A percentile compares a stretch with the other conserved stretches of the same genome.
Conservation (phyloP, 2,329 filamentous ascomycete species). For the Westerdykella aurantiaca region DNA sequence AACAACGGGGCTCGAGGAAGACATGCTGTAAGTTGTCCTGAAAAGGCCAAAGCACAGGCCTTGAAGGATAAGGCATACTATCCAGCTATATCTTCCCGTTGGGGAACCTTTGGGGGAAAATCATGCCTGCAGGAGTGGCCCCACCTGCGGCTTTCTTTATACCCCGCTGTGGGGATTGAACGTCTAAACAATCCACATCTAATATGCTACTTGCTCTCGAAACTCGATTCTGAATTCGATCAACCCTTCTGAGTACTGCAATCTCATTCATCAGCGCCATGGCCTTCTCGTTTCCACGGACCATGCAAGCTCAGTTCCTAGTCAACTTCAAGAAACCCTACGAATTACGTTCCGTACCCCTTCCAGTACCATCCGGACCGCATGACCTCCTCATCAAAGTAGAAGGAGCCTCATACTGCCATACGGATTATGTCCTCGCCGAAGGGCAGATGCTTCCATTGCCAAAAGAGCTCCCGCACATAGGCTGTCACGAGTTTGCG, state of each 20-base stretch:
- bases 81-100: background rate
- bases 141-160: slow-evolving; percentile 11
- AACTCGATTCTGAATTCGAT: background rate
- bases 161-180: slow-evolving; percentile 25
- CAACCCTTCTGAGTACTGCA: background rate
- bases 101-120: slow-evolving; percentile 6
- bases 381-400: slow-evolving; percentile 44
- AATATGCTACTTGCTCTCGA: no score
- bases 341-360: slow-evolving; percentile 30
- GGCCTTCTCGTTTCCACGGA: slow-evolving; percentile 13
- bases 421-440: slow-evolving; percentile 40
- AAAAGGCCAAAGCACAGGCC: background rate
- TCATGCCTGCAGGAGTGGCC: slow-evolving; percentile 6
- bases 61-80: background rate
- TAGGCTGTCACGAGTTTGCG: slow-evolving; percentile 45
- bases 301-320: slow-evolving; percentile 41
- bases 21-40: slow-evolving; percentile 2
- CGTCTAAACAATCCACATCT: no score
- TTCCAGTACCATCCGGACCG: slow-evolving; percentile 26
- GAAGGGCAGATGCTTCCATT: slow-evolving; percentile 30
- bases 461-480: slow-evolving; percentile 40
- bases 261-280: slow-evolving; percentile 2
- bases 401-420: slow-evolving; percentile 45
- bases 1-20: slow-evolving; percentile 1
- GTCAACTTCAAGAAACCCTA: slow-evolving; percentile 41